phyloP scores from a whole-genome alignment of 2,329 filamentous ascomycete genomes.

The Colletotrichum incanum region DNA sequence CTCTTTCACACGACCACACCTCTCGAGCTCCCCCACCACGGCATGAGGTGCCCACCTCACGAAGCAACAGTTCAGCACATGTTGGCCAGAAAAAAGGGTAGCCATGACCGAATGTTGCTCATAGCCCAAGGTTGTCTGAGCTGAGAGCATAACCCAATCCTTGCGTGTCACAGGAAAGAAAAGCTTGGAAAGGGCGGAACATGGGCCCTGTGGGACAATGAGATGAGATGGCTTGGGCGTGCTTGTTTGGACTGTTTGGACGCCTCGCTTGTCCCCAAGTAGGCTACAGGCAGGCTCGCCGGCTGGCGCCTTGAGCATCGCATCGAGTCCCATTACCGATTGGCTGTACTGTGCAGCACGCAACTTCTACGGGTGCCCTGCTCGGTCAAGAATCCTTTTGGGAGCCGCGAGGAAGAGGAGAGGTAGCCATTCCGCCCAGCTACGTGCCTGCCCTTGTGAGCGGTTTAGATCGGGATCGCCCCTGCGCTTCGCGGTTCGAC shows the following conservation, averaged over 20 bases:
- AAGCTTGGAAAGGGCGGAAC: conserved; percentile 28
- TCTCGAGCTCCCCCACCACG: not conserved
- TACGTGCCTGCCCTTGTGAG: conserved; percentile 3
- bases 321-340: conserved; percentile 12
- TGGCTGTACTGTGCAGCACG: conserved; percentile 20
- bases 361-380: conserved; percentile 12
- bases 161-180: conserved; percentile 4
- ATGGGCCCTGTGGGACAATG: conserved; percentile 1
- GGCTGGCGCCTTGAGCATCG: conserved; percentile 12
- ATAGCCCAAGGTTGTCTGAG: conserved; percentile 17
- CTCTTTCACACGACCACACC: conserved; percentile 11
- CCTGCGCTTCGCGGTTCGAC: conserved; percentile 36
- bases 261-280: conserved; percentile 19
- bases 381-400: conserved; percentile 19
- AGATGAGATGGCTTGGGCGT: conserved; percentile 29
- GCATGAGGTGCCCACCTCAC: not conserved
- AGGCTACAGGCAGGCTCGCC: conserved; percentile 15
- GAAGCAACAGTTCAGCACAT: not conserved
- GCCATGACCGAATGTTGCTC: not conserved
- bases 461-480: conserved; percentile 41
- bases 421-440: not conserved
- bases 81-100: not conserved
- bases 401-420: not conserved
- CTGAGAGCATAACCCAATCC: conserved; percentile 15
- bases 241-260: conserved; percentile 32